Evolutionary conservation across 2,329 filamentous ascomycete genomes (phyloP), one percentile per base, ranked within the genome.

Genomic region (Fusarium oxysporum): DNA sequence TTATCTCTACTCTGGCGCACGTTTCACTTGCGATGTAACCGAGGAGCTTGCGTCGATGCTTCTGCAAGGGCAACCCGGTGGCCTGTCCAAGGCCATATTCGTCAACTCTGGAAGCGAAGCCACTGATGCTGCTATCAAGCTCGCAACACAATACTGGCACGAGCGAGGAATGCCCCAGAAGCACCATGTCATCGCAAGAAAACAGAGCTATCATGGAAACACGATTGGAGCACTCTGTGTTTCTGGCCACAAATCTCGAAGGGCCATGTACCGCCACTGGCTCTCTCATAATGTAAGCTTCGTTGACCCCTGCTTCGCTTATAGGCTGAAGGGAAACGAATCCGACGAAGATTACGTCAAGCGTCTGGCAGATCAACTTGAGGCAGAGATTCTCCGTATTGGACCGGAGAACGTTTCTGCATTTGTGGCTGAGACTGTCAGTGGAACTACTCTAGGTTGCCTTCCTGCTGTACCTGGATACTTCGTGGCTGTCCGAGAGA

Each of bases 161-260:
- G 85, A 87, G 54, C 77, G 76, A 7, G 79, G 79, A 13, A 74
- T 84, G 59, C 73, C 79, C 4, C 59, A 83, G 62, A 78, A 85
- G 6, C 72, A 78, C 8, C 80, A 82, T 48, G 83, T 86, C 68
- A 83, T 88, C n/a, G 79, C 82, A 0, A 77, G 86, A 6, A 78
- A 80, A 25, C 84, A 86, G 68, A 81, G 79, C 8, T 88, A 87
- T 65, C 86, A 88, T 73, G 86, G 86, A 10, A 87, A 85, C 64
- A 87, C 86, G 0, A 78, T 87, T 16, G 86, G 85, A 0, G 79
- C 85, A 2, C 79, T 88, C 59, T 83, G 80, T 11, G 77, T 86
- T 4, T 83, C 83, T 37, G 69, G 69, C 4, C 65, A 75, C 25
- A 40, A 64, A 32, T 65, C 63, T 25, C 56, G 71, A 5, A 57